Base-by-base conservation (phyloP, 352 stramenopile genomes). In the Phytophthora macrochlamydospora region DNA sequence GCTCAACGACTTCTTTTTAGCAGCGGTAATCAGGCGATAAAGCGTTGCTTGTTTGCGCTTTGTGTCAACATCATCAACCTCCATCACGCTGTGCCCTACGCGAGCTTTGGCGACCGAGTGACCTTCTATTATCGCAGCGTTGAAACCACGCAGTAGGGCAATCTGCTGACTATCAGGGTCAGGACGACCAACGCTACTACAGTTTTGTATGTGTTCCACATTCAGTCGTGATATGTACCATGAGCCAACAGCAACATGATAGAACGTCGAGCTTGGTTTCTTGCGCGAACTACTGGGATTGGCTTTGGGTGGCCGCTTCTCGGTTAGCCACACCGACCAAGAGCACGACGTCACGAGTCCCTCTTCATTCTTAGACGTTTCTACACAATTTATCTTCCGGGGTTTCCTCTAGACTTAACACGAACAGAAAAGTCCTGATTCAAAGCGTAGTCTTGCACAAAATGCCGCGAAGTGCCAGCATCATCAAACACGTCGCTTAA, bases 141-240 rank as follows among this genome's bases (percentile, higher is more conserved):
- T n/a, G 28, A 65, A 58, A 3, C 58, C 58, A 32, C 18, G 44
- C 57, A 56, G 31, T 18, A 33, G 3, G 24, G 57, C 6, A 40
- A 40, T 6, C 35, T 40, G 35, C 6, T 1, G 35, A 11, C 9
- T 6, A 11, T 40, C 35, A 11, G 35, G 35, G 1, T 40, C 35
- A 40, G 35, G 35, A 11, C 35, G 9, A 11, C 35, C 57, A 4
- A 56, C 30, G 13, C 57, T 57, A 28, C 2, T 13, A 12, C 57
- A 64, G 4, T 33, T 40, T 18, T 64, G 57, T 14, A 31, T 32
- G 29, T 57, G 57, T 11, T 43, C 14, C 1, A 56, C 12, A 8
- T 37, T n/a, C 14, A 53, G 29, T 13, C 45, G 38, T 2, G 44
- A 61, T 35, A 61, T 46, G 11, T 54, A 53, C 55, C 42, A 61